Evolutionary conservation across 2,329 filamentous ascomycete species (phyloP).

Genomic region (Calonectria pseudoturangicola): DNA sequence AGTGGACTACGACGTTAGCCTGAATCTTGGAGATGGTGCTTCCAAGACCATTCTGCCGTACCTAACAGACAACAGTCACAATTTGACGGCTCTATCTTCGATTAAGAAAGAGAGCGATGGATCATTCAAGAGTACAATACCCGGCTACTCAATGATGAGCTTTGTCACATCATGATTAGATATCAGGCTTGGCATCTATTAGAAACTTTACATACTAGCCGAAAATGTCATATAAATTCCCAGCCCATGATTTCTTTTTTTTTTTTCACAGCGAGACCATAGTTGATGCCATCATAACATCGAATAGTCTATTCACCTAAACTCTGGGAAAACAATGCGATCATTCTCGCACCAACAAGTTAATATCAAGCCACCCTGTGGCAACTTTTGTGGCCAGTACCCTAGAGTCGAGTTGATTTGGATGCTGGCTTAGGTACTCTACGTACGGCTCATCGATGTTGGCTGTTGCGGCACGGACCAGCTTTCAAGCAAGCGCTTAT

Average conservation of each 20-base stretch:
- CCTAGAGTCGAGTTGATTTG: not conserved
- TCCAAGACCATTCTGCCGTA: not conserved
- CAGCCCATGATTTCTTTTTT: too few species aligned
- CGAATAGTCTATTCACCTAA: not conserved
- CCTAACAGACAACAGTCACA: not conserved
- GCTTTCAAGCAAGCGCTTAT: not conserved
- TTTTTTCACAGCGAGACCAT: too few species aligned
- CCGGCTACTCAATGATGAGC: slow-evolving; percentile 15
- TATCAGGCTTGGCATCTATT: not conserved
- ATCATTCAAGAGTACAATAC: not conserved
- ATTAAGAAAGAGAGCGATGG: not conserved
- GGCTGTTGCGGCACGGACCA: not conserved
- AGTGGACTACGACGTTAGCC: not conserved
- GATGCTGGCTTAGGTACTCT: not conserved
- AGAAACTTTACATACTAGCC: too few species aligned
- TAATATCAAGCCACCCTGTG: not conserved
- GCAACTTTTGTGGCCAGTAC: not conserved
- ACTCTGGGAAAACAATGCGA: not conserved
- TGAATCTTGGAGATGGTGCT: not conserved
- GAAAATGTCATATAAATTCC: too few species aligned
- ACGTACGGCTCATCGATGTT: not conserved
- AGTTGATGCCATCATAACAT: too few species aligned
- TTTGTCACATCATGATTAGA: slow-evolving; percentile 3
- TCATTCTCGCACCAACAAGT: not conserved
- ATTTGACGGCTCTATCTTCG: not conserved